A percentile compares a stretch with the other conserved stretches of the same genome.
phyloP scores from a whole-genome alignment of 2,329 filamentous ascomycete genomes.

The Parasarocladium wereldwijsianum region DNA sequence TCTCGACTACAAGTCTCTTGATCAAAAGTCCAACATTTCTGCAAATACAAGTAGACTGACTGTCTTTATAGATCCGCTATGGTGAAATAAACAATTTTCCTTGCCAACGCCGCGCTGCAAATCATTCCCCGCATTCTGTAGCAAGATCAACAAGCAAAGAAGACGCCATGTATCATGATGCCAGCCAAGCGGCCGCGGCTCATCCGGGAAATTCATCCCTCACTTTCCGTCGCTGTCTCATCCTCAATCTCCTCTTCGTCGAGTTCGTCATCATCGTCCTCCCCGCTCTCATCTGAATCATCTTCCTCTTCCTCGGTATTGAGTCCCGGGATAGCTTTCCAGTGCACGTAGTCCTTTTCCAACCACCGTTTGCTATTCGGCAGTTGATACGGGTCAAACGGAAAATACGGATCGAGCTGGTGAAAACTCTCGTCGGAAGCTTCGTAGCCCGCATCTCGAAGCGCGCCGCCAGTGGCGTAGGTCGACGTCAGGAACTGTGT shows the following conservation, averaged over 20 bases:
- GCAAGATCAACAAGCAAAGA: no score
- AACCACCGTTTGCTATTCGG: conserved; percentile 81
- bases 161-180: no score
- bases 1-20: no score
- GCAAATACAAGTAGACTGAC: no score
- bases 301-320: conserved; percentile 41
- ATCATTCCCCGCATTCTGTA: no score
- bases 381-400: conserved; percentile 91
- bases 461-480: conserved; percentile 37
- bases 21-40: no score
- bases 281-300: conserved; percentile 37
- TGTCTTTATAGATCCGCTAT: no score
- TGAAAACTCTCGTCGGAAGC: conserved; percentile 56
- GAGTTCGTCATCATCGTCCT: conserved; percentile 29
- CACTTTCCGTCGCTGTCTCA: conserved; percentile 34
- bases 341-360: conserved; percentile 68
- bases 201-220: conserved; percentile 20
- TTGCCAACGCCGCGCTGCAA: no score
- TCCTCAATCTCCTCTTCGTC: conserved; percentile 31
- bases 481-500: conserved; percentile 50
- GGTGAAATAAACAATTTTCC: no score
- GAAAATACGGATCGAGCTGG: conserved; percentile 88
- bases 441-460: conserved; percentile 32
- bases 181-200: no score
- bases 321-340: conserved; percentile 60